Evolutionary conservation across 2,329 filamentous ascomycete species (phyloP).

Genomic region (Cercospora canescens): DNA sequence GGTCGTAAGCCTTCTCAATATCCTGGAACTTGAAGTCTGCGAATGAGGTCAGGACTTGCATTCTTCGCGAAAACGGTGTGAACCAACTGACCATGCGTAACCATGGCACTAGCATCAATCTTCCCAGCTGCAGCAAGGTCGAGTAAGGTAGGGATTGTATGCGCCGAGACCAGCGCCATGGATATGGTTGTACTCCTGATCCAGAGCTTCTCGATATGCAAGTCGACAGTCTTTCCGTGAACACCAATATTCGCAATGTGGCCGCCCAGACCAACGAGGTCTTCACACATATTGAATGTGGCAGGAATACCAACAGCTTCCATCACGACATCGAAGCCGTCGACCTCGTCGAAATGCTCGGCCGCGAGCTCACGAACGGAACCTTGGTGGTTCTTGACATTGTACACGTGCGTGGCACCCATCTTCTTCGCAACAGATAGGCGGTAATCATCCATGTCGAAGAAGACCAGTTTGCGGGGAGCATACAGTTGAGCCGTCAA

Average conservation of each 20-base stretch:
- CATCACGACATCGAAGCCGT: constrained; percentile 59
- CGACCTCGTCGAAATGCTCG: constrained; percentile 47
- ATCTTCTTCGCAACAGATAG: constrained; percentile 50
- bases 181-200: constrained; percentile 44
- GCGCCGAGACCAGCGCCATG: constrained; percentile 30
- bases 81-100: constrained; percentile 27
- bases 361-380: constrained; percentile 40
- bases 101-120: constrained; percentile 26
- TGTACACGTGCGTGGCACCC: constrained; percentile 48
- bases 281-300: constrained; percentile 55
- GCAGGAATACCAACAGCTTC: constrained; percentile 58
- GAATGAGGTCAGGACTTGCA: background rate
- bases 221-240: constrained; percentile 54
- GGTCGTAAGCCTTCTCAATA: constrained; percentile 31
- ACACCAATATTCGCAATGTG: constrained; percentile 60
- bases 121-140: constrained; percentile 28
- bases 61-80: background rate
- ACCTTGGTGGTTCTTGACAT: constrained; percentile 43
- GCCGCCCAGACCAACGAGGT: constrained; percentile 55
- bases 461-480: constrained; percentile 52
- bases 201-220: constrained; percentile 58
- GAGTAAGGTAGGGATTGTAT: constrained; percentile 30
- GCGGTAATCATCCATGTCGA: constrained; percentile 53
- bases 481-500: constrained; percentile 58
- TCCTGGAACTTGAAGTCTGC: constrained; percentile 32